phyloP scores from a whole-genome alignment of 805 yeast species.

The Barnettozyma californica region DNA sequence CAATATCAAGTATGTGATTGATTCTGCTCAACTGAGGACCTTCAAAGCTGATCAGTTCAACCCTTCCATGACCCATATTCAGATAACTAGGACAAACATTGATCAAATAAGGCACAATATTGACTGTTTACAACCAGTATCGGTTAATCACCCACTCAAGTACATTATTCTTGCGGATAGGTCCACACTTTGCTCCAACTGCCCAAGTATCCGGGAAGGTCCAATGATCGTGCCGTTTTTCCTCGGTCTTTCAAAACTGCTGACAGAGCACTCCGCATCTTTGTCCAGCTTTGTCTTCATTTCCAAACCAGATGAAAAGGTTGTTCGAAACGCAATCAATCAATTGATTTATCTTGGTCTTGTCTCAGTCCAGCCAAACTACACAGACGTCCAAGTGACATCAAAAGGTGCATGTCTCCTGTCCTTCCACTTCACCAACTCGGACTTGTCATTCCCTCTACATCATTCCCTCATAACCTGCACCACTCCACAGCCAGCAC shows the following conservation, averaged over 20 bases:
- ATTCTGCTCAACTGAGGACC: slow-evolving; percentile 1
- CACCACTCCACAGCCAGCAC: neutral
- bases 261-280: neutral
- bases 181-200: neutral
- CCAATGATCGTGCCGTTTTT: neutral
- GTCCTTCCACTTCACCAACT: slow-evolving; percentile 2
- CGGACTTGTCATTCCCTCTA: neutral
- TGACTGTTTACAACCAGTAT: neutral
- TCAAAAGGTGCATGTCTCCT: neutral
- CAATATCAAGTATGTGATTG: slow-evolving; percentile 4
- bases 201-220: neutral
- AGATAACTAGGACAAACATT: neutral
- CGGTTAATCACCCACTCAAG: neutral
- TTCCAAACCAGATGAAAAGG: slow-evolving; percentile 2
- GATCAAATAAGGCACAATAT: neutral
- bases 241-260: neutral
- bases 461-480: neutral
- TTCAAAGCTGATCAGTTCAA: slow-evolving; percentile 2
- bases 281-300: slow-evolving; percentile 1
- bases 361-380: slow-evolving; percentile 1
- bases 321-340: slow-evolving; percentile 2
- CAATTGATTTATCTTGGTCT: slow-evolving; percentile 7
- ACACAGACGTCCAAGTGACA: slow-evolving; percentile 4
- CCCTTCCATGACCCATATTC: neutral
- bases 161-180: slow-evolving; percentile 5